Evolutionary conservation across 192 early-diverging fungal species (phyloP).

Genomic region (Phlyctochytrium arcticum): DNA sequence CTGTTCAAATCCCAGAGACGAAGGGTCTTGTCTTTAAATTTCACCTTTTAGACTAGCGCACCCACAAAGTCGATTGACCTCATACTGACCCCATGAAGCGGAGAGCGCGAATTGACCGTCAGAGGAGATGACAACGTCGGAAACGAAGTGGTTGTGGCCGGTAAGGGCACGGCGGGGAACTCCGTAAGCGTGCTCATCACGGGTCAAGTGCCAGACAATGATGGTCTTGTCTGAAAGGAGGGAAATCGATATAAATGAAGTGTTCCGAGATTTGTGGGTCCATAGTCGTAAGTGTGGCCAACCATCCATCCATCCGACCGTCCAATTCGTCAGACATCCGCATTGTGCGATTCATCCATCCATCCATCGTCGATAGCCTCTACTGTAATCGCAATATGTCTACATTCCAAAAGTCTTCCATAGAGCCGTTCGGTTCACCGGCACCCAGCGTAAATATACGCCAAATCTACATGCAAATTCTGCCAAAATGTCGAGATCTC

Average conservation of each 20-base stretch:
- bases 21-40: conserved; percentile 86
- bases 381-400: too few species aligned
- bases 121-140: conserved; percentile 97
- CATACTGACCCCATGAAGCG: conserved; percentile 80
- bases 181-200: conserved; percentile 92
- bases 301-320: conserved; percentile 26
- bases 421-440: neutral
- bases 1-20: conserved; percentile 98
- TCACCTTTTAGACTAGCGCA: too few species aligned
- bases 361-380: conserved; percentile 19
- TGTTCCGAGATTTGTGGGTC: too few species aligned
- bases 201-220: conserved; percentile 95
- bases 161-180: conserved; percentile 81
- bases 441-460: neutral
- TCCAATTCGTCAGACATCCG: conserved; percentile 10
- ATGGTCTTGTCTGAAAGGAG: conserved; percentile 84
- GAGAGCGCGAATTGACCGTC: conserved; percentile 99
- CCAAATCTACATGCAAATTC: neutral
- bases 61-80: neutral
- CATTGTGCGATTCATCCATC: too few species aligned
- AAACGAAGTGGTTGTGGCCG: conserved; percentile 99
- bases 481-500: too few species aligned
- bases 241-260: too few species aligned
- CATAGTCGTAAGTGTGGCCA: too few species aligned
- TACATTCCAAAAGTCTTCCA: neutral